Conservation (phyloP, 129 eudicot genomes). For the Helianthus annuus region DNA sequence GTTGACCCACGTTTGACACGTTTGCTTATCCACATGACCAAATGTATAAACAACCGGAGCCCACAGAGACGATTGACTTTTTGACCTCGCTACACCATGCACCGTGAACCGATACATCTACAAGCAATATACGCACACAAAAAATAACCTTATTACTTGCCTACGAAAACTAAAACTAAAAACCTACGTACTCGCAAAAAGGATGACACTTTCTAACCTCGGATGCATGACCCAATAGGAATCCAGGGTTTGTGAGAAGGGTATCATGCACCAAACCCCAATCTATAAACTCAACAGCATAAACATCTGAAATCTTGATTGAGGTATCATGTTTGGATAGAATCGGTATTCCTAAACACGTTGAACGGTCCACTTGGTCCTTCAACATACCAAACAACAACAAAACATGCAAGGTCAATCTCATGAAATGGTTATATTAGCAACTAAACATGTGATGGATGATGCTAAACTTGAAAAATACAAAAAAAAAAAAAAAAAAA, state of each 20-base stretch:
- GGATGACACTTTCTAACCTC: slow-evolving; percentile 51
- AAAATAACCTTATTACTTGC: slow-evolving; percentile 19
- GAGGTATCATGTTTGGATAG: slow-evolving; percentile 47
- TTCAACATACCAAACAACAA: slow-evolving; percentile 24
- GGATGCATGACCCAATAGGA: slow-evolving; percentile 51
- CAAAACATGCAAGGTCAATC: slow-evolving; percentile 21
- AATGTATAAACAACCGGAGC: slow-evolving; percentile 62
- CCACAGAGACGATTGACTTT: slow-evolving; percentile 64
- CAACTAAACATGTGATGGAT: slow-evolving; percentile 1
- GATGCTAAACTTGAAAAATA: not conserved
- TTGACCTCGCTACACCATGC: slow-evolving; percentile 67
- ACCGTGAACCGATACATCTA: slow-evolving; percentile 83
- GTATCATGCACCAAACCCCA: slow-evolving; percentile 70
- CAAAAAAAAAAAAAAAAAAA: not conserved
- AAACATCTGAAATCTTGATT: slow-evolving; percentile 61
- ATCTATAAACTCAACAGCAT: slow-evolving; percentile 67
- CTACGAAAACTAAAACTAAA: not conserved
- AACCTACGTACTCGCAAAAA: not conserved
- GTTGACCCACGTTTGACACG: slow-evolving; percentile 69
- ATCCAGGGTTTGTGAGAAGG: slow-evolving; percentile 48
- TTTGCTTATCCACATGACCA: slow-evolving; percentile 63
- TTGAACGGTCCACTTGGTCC: slow-evolving; percentile 47
- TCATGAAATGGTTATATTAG: slow-evolving; percentile 2
- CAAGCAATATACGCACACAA: slow-evolving; percentile 19
- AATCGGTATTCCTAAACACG: slow-evolving; percentile 58